Percentiles rank a stretch among this genome's conserved stretches.
These are phyloP conservation scores for Rickenella mellea DNA, from an alignment of 768 basidiomycete species.

Conservation along the genomic window DNA sequence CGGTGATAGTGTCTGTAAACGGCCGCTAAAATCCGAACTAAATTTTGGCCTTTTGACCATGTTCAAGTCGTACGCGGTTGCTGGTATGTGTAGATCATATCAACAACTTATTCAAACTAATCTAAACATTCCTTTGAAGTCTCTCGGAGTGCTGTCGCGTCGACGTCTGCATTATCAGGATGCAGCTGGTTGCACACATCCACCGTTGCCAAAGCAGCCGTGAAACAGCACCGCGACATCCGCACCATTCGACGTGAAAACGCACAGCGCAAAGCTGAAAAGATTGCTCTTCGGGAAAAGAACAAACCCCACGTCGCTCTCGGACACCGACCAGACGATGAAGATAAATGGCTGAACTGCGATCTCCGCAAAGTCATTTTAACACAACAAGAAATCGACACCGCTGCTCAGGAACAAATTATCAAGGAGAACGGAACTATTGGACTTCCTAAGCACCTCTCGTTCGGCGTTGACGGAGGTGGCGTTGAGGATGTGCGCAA, in stretches of 20 bases:
- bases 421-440: not conserved
- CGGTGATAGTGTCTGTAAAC: no score
- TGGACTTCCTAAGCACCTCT: slow-evolving; percentile 39
- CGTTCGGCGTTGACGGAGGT: slow-evolving; percentile 51
- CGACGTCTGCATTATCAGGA: no score
- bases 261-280: slow-evolving; percentile 36
- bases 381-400: slow-evolving; percentile 36
- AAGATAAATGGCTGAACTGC: slow-evolving; percentile 56
- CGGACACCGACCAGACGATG: slow-evolving; percentile 58
- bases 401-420: no score
- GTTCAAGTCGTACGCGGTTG: no score
- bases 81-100: no score
- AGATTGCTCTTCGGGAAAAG: slow-evolving; percentile 24
- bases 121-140: no score
- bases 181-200: no score
- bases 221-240: slow-evolving; percentile 25
- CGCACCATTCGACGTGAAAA: slow-evolving; percentile 32
- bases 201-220: no score
- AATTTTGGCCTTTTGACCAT: no score
- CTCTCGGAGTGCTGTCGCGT: no score
- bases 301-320: slow-evolving; percentile 61
- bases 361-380: slow-evolving; percentile 59
- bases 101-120: no score
- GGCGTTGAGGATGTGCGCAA: slow-evolving; percentile 9
- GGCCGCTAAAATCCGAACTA: no score